These are phyloP conservation scores for Lepraria neglecta DNA, from an alignment of 495 filamentous ascomycete species.

Conservation along the genomic window DNA sequence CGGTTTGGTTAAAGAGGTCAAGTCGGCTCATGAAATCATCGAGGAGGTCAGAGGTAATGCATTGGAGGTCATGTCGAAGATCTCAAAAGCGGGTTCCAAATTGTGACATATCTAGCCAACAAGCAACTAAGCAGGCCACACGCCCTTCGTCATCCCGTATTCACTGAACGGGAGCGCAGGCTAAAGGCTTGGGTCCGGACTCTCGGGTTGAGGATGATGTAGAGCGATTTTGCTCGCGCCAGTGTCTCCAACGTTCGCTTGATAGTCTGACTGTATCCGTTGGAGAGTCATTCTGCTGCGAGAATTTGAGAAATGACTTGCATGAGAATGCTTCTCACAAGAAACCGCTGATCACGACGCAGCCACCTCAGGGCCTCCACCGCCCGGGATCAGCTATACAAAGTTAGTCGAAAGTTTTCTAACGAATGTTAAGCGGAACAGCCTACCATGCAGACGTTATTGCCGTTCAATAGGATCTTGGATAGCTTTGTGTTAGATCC, in stretches of 20 bases:
- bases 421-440: slow-evolving; percentile 4
- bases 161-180: too few relatives aligned
- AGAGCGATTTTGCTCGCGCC: too few relatives aligned
- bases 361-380: slow-evolving; percentile 59
- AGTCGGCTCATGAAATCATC: slow-evolving; percentile 33
- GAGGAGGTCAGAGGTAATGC: slow-evolving; percentile 26
- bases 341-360: slow-evolving; percentile 17
- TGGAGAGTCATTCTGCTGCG: not conserved
- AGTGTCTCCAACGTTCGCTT: too few relatives aligned
- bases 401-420: not conserved
- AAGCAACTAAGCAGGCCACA: too few relatives aligned
- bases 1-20: slow-evolving; percentile 33
- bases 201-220: too few relatives aligned
- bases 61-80: slow-evolving; percentile 13
- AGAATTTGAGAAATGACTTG: not conserved
- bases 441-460: slow-evolving; percentile 96
- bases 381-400: slow-evolving; percentile 74
- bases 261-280: not conserved
- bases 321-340: not conserved
- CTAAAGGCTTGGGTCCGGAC: too few relatives aligned
- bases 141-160: too few relatives aligned
- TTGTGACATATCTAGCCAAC: not conserved
- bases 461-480: slow-evolving; percentile 95
- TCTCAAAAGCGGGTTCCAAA: not conserved
- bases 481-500: slow-evolving; percentile 79